Conservation (phyloP, 2,329 filamentous ascomycete species). For the Hypoxylon sp. region DNA sequence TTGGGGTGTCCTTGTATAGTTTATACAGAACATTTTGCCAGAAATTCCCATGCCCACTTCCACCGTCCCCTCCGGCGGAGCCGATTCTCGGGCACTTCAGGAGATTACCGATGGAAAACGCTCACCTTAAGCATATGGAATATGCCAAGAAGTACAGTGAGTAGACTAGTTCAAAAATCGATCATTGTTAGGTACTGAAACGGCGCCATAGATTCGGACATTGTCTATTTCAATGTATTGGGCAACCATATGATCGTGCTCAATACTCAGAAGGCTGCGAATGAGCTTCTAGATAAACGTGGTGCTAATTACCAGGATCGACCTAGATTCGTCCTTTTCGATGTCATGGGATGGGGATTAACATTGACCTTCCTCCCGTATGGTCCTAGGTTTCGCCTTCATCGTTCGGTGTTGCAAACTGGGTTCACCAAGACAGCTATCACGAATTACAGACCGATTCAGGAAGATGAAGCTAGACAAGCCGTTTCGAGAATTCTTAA, state of each 20-base stretch:
- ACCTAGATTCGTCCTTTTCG: conserved; percentile 58
- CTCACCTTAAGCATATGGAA: conserved; percentile 44
- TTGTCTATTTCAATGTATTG: conserved; percentile 56
- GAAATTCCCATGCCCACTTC: conserved; percentile 35
- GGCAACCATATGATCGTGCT: conserved; percentile 58
- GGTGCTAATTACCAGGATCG: conserved; percentile 59
- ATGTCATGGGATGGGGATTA: conserved; percentile 51
- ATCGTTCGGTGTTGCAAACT: conserved; percentile 40
- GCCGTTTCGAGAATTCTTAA: conserved; percentile 38
- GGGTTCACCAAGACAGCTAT: conserved; percentile 44
- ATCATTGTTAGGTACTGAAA: conserved; percentile 8
- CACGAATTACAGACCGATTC: conserved; percentile 41
- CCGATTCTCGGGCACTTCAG: conserved; percentile 42
- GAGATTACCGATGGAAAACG: conserved; percentile 41
- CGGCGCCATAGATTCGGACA: conserved; percentile 44
- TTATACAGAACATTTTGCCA: conserved; percentile 21
- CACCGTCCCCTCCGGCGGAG: conserved; percentile 41
- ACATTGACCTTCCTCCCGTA: conserved; percentile 48
- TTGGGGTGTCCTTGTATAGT: conserved; percentile 59
- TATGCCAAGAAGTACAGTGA: conserved; percentile 42
- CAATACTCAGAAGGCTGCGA: conserved; percentile 57
- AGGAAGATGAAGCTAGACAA: conserved; percentile 42
- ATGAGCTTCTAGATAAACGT: conserved; percentile 59
- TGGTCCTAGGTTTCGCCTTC: conserved; percentile 41
- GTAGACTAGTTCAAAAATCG: neutral